A percentile compares a stretch with the other conserved stretches of the same genome.
These are phyloP conservation scores for Gonium pectorale DNA, from an alignment of 139 green algal genomes.

Conservation along the genomic window DNA sequence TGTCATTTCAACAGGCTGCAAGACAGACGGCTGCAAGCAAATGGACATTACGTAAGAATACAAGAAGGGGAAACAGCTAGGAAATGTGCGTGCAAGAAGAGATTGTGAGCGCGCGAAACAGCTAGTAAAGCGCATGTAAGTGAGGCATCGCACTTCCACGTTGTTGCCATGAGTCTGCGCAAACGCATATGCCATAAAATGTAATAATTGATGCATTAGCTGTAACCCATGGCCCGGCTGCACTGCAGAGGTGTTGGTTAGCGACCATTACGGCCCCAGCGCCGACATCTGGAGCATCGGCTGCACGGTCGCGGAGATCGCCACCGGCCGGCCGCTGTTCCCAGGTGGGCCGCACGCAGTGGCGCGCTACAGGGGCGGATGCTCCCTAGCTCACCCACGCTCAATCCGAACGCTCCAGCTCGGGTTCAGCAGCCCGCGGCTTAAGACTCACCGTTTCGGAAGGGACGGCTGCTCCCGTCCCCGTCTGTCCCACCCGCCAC, in stretches of 20 bases:
- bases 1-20: too few species aligned
- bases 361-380: neutral
- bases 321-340: constrained; percentile 79
- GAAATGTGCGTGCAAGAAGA: too few species aligned
- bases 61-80: too few species aligned
- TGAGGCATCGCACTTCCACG: too few species aligned
- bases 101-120: too few species aligned
- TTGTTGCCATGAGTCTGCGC: too few species aligned
- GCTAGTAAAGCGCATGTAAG: too few species aligned
- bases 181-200: too few species aligned
- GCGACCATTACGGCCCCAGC: constrained; percentile 65
- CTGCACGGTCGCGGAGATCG: constrained; percentile 83
- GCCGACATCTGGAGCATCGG: constrained; percentile 70
- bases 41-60: too few species aligned
- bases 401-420: neutral
- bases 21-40: too few species aligned
- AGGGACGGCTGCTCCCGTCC: neutral
- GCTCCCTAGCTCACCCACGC: neutral
- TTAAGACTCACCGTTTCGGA: neutral
- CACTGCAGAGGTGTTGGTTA: constrained; percentile 86
- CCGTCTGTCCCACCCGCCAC: neutral
- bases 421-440: neutral
- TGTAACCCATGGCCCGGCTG: too few species aligned
- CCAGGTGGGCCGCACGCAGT: constrained; percentile 31
- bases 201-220: too few species aligned